Base-by-base conservation (phyloP, 495 filamentous ascomycete species). In the Hyphodiscus hymeniophilus region DNA sequence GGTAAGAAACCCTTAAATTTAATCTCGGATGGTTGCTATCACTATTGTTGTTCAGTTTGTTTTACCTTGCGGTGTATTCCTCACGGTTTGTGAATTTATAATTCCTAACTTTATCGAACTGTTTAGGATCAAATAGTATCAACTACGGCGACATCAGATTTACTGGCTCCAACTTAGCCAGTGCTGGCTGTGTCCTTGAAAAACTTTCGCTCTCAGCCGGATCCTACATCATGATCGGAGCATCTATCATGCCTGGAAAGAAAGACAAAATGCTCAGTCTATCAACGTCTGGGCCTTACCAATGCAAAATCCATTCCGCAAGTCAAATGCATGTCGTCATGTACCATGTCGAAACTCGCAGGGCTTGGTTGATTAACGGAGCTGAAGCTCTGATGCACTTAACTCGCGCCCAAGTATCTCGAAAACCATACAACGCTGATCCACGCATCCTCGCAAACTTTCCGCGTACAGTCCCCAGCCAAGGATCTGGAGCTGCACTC, bases 341-440 rank as follows among this genome's bases (percentile, higher is more conserved):
- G 3, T 66, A 55, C 43, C 64, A 68, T 43, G 57, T 52, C 3
- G 38, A 28, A 17, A 63, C 63, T 18, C 59, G 55, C n/a, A 42
- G 61, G 10, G 61, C 53, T 20, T 68, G 61, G 63, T 51, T 68
- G 0, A 38, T 64, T 0, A 54, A 66, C 41, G 64, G 64, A 3
- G 47, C 52, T 0, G 61, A 55, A 38, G 58, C 60, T 2, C 35
- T 68, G 7, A 53, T 68, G 0, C 63, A 68, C 36, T 38, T 64
- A 1, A 31, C 62, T 0, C 54, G 61, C 0, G 55, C 56, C 0
- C 60, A 61, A 1, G 43, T 68, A 0, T 8, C 43, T 8, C 40
- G 42, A 21, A 30, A 50, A 22, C 45, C 45, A 18, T 40, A 48
- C 17, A n/a, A n/a, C n/a, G n/a, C n/a, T n/a, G n/a, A n/a, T n/a